These are phyloP conservation scores for Auriscalpium orientale DNA, from an alignment of 768 basidiomycete species.

Conservation along the genomic window DNA sequence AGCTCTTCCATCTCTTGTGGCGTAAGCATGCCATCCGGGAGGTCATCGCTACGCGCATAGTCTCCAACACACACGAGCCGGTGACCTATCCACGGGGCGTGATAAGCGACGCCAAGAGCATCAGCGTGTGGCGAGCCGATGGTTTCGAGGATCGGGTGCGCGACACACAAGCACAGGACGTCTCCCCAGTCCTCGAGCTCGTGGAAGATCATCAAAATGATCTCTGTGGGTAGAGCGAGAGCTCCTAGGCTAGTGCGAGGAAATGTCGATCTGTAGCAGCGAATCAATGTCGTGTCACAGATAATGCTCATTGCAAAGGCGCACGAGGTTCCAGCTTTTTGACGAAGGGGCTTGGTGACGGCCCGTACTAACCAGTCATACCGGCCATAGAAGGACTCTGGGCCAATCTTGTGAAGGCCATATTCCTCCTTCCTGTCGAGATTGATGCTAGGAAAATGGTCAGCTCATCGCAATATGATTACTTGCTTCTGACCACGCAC, in stretches of 20 bases:
- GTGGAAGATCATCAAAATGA: not conserved
- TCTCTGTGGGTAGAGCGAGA: not conserved
- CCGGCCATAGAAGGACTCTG: too few relatives aligned
- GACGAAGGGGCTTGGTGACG: too few relatives aligned
- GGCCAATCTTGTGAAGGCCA: too few relatives aligned
- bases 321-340: too few relatives aligned
- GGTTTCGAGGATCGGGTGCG: not conserved
- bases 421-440: too few relatives aligned
- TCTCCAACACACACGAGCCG: constrained; percentile 6
- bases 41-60: not conserved
- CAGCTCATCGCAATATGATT: too few relatives aligned
- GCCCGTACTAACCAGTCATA: too few relatives aligned
- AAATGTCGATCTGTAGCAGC: too few relatives aligned
- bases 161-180: not conserved
- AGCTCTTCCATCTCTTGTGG: not conserved
- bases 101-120: not conserved
- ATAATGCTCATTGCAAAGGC: too few relatives aligned
- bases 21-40: not conserved
- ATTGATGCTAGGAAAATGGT: too few relatives aligned
- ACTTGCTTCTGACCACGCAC: too few relatives aligned
- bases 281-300: too few relatives aligned
- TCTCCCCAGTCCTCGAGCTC: not conserved
- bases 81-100: not conserved
- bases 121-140: not conserved
- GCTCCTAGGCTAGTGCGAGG: not conserved